Base-by-base conservation (phyloP, 2,329 filamentous ascomycete species). In the Aciculosporium take region DNA sequence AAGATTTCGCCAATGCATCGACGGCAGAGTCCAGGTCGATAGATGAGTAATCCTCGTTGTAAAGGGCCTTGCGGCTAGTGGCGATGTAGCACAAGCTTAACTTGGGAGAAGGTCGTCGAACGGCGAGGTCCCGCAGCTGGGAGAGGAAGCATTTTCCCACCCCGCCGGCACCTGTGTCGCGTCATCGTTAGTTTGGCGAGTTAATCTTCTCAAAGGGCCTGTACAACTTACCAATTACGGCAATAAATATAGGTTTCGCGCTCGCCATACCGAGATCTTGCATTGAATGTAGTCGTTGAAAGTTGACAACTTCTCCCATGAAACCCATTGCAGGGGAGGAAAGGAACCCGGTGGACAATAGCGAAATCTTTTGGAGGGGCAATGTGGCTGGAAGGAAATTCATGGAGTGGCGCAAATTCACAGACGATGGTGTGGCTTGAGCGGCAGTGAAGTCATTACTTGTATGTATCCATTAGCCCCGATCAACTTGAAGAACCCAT, bases 91-190 rank as follows among this genome's bases (percentile, higher is more conserved):
- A 76, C 41, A 96, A 77, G 44, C 74, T 79, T 45, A 94, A 72
- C 60, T 79, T 77, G 40, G 76, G 77, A 6, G 76, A 72, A 32
- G 81, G 74, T 30, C 78, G 77, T 47, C 81, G 76, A 48, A 72
- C 67, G 38, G 76, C 70, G 45, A 91, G 73, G 46, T 66, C 58
- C 49, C 81, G 69, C 44, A 96, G 77, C 64, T 96, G 91, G 51
- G 71, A 69, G 48, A 96, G 76, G 70, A 96, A 95, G 65, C 77
- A 78, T 63, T 88, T 88, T 56, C 91, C 91, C 47, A 96, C 91
- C 49, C 89, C 89, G 52, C 91, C 91, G 53, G 83, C 84, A 56
- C 91, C 88, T 93, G 56, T 43, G 17, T 30, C 32, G n/a, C 4
- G 27, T 39, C 15, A 20, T 31, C 15, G 37, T 56, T 48, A 54